Evolutionary conservation across 345 rosid species (phyloP).

Genomic region (Schrenkiella parvula): DNA sequence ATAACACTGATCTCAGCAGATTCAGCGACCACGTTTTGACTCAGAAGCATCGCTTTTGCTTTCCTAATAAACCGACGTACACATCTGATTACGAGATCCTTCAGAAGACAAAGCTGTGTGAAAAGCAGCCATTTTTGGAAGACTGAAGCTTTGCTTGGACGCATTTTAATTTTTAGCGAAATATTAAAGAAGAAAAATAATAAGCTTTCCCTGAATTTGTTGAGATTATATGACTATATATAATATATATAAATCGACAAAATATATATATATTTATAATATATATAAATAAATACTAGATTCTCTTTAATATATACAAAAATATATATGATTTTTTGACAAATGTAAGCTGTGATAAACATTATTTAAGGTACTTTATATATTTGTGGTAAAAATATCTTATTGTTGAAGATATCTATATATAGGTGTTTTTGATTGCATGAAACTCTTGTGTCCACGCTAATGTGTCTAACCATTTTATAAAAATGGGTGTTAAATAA

Average conservation of each 20-base stretch:
- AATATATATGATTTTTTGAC: neutral
- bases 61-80: constrained; percentile 9
- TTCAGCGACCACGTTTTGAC: constrained; percentile 24
- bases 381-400: neutral
- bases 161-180: constrained; percentile 8
- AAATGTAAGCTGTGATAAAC: neutral
- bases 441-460: constrained; percentile 2
- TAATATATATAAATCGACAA: too few species aligned
- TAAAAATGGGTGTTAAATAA: neutral
- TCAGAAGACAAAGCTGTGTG: constrained; percentile 16
- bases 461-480: neutral
- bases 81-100: constrained; percentile 26
- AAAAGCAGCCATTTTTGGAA: constrained; percentile 29
- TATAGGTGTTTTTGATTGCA: neutral
- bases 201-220: neutral
- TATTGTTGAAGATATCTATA: neutral
- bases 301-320: too few species aligned
- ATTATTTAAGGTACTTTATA: neutral
- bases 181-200: neutral
- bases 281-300: too few species aligned
- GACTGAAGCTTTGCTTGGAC: constrained; percentile 27
- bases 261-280: too few species aligned
- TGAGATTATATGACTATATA: neutral
- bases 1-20: constrained; percentile 21
- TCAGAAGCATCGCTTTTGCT: constrained; percentile 21